These are phyloP conservation scores for Phytophthora meadii DNA, from an alignment of 352 stramenopile genomes.

Conservation along the genomic window DNA sequence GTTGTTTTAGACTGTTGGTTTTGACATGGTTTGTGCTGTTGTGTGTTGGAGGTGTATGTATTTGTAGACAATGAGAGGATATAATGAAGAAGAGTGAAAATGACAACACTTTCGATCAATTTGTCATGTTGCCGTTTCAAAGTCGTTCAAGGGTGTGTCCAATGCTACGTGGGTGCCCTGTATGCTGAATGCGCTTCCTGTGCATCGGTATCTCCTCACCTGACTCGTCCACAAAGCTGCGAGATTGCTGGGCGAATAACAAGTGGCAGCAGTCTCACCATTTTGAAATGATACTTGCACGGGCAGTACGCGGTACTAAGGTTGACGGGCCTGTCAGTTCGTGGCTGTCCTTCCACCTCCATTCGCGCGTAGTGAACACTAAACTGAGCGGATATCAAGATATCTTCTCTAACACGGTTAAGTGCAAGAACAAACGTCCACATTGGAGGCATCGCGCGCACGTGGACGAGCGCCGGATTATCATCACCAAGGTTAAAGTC, in stretches of 20 bases:
- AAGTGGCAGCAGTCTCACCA: constrained; percentile 6
- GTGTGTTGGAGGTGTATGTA: too few species aligned
- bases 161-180: not conserved
- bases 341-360: constrained; percentile 12
- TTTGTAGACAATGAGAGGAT: too few species aligned
- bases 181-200: not conserved
- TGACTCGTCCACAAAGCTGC: not conserved
- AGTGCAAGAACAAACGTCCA: constrained; percentile 3
- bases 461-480: not conserved
- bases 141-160: too few species aligned
- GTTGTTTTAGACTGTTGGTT: too few species aligned
- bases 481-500: not conserved
- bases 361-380: constrained; percentile 10
- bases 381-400: constrained; percentile 1
- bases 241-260: not conserved
- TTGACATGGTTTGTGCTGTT: too few species aligned
- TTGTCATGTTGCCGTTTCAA: too few species aligned
- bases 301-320: not conserved
- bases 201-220: constrained; percentile 1
- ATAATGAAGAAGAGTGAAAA: too few species aligned
- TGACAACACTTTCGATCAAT: too few species aligned
- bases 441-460: not conserved
- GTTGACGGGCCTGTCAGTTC: not conserved
- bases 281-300: constrained; percentile 6
- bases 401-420: not conserved